phyloP scores from a whole-genome alignment of 108 stramenopile genomes.

The Pseudonitzschia delicatissima region DNA sequence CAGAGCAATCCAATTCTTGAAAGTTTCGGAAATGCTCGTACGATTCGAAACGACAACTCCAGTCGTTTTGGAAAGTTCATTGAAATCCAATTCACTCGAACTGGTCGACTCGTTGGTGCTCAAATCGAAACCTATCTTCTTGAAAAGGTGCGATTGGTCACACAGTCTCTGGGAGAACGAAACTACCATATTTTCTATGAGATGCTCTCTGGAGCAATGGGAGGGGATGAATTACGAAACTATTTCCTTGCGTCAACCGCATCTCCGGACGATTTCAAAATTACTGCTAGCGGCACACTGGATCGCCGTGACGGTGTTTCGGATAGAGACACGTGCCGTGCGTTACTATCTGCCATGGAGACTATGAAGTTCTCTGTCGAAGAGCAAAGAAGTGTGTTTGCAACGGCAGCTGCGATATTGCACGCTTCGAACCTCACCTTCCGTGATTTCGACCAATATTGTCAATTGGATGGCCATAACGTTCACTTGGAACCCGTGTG shows the following conservation, averaged over 20 bases:
- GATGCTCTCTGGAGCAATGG: slow-evolving; percentile 39
- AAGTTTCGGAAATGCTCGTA: slow-evolving; percentile 95
- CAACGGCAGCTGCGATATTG: slow-evolving; percentile 69
- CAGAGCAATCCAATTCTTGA: slow-evolving; percentile 95
- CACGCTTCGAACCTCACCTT: slow-evolving; percentile 88
- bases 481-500: slow-evolving; percentile 65
- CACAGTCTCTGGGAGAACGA: slow-evolving; percentile 79
- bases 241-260: slow-evolving; percentile 54
- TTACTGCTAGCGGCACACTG: slow-evolving; percentile 71
- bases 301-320: slow-evolving; percentile 83
- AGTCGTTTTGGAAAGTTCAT: slow-evolving; percentile 93
- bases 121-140: slow-evolving; percentile 90
- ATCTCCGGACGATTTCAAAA: slow-evolving; percentile 65
- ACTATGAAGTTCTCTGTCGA: slow-evolving; percentile 56
- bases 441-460: slow-evolving; percentile 47
- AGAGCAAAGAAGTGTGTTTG: slow-evolving; percentile 60
- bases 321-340: slow-evolving; percentile 69
- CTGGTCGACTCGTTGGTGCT: slow-evolving; percentile 72
- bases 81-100: slow-evolving; percentile 79
- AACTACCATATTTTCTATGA: slow-evolving; percentile 96
- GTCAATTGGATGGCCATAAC: slow-evolving; percentile 51
- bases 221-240: slow-evolving; percentile 43
- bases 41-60: slow-evolving; percentile 84
- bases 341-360: slow-evolving; percentile 48
- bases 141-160: slow-evolving; percentile 90